Base-by-base conservation (phyloP, 768 basidiomycete genomes). In the Lactarius indigo region DNA sequence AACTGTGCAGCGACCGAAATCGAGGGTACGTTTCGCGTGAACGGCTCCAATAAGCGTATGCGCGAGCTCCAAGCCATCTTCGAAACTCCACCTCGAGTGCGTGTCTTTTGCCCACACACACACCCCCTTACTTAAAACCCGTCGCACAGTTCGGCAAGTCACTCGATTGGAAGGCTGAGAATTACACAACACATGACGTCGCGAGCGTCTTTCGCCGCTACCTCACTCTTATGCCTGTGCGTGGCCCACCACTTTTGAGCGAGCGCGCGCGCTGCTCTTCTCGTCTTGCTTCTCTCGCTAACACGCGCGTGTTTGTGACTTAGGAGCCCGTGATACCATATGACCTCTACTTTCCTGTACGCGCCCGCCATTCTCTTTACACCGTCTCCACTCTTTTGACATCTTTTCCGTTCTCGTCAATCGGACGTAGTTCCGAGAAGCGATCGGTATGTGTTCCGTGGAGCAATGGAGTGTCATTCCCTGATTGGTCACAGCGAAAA, bases 301-400 rank as follows among this genome's bases (percentile, higher is more conserved):
- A 67, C 54, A 33, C 33, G 57, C 42, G 56, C 72, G 56, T 31
- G 23, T 59, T 55, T 42, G 33, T 61, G 52, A 17, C 5, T 13
- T 70, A 96, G 94, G 96, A 98, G 77, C 92, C 96, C 42, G 93
- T 98, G 70, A 94, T 98, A 78, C 96, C 96, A 10, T 84, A 90
- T 71, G 86, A 89, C 70, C 87, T 94, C 81, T 97, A 97, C 74
- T 87, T 94, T 73, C 82, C 85, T 69, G 94, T 95, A 77, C 79
- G 92, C 81, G n/a, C 20, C 61, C 47, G 59, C 65, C 65, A 23
- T 30, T 54, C 61, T 26, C 15, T 42, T 26, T 55, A 28, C 41
- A 18, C 30, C 20, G 50, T 18, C 31, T 59, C 37, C 31, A 57
- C 58, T 70, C 68, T 52, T 67, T 69, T 50, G 59, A 64, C 33